A percentile compares a stretch with the other conserved stretches of the same genome.
These are phyloP conservation scores for Actinidia polygama DNA, from an alignment of 179 eudicot genomes.

Conservation along the genomic window DNA sequence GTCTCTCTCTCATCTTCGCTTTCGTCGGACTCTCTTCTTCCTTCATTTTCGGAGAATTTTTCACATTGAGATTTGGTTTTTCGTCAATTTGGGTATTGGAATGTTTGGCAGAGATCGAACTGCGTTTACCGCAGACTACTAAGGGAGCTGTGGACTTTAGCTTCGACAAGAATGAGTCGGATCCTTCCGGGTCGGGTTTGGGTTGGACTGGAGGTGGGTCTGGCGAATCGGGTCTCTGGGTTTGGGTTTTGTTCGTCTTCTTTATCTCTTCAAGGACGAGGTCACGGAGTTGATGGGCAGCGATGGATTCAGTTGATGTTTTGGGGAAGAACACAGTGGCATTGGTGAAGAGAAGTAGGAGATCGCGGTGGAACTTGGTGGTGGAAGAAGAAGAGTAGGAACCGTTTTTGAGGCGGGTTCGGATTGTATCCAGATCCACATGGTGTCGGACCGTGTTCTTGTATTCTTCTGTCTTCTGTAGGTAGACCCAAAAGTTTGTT, in stretches of 20 bases:
- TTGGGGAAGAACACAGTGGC: constrained; percentile 51
- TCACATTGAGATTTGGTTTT: constrained; percentile 6
- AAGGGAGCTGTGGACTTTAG: constrained; percentile 36
- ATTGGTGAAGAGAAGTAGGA: constrained; percentile 53
- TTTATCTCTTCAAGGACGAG: constrained; percentile 33
- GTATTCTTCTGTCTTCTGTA: constrained; percentile 49
- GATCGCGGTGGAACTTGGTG: constrained; percentile 48
- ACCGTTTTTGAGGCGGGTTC: constrained; percentile 45
- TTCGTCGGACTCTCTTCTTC: constrained; percentile 24
- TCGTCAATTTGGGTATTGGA: constrained; percentile 20
- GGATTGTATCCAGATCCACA: constrained; percentile 48
- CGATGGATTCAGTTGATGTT: constrained; percentile 40
- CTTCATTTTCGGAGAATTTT: constrained; percentile 9
- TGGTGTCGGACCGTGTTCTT: constrained; percentile 49
- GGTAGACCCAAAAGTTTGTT: background rate
- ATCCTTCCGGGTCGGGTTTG: constrained; percentile 26
- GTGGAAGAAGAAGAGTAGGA: constrained; percentile 48
- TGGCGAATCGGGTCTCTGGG: constrained; percentile 13
- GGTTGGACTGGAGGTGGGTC: constrained; percentile 29
- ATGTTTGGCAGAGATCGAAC: constrained; percentile 46
- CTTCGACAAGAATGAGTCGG: constrained; percentile 25
- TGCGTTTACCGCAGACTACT: constrained; percentile 52
- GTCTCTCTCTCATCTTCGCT: constrained; percentile 24
- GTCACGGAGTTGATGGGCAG: constrained; percentile 46
- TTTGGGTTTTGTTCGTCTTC: constrained; percentile 7